A percentile compares a stretch with the other conserved stretches of the same genome.
Conservation (phyloP, 1,284 basidiomycete species). For the Farysia itapuensis region DNA sequence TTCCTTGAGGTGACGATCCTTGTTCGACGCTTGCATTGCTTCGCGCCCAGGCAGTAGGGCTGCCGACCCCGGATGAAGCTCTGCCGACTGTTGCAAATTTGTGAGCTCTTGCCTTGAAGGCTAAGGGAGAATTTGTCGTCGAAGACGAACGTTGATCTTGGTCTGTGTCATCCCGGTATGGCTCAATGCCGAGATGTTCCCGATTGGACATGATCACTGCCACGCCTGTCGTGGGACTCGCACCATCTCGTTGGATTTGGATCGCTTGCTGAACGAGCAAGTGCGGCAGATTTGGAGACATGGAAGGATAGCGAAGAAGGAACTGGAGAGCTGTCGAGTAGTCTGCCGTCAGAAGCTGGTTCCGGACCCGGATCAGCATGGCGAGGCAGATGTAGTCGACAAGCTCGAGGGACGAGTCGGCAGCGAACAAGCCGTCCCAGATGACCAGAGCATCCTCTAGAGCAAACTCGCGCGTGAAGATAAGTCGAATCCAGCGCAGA, state of each 20-base stretch:
- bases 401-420: conserved; percentile 36
- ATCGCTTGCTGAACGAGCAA: conserved; percentile 41
- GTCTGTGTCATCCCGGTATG: conserved; percentile 1
- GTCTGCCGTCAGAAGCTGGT: conserved; percentile 41
- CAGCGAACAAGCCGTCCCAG: conserved; percentile 53
- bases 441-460: conserved; percentile 37
- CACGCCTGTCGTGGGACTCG: conserved; percentile 34
- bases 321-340: conserved; percentile 40
- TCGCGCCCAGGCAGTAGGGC: conserved; percentile 15
- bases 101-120: background rate
- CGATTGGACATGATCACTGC: conserved; percentile 38
- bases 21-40: background rate
- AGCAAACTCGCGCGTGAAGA: conserved; percentile 51
- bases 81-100: conserved; percentile 33
- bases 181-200: conserved; percentile 27
- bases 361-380: conserved; percentile 52
- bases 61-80: background rate
- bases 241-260: conserved; percentile 10
- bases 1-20: background rate
- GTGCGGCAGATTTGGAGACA: conserved; percentile 9
- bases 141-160: background rate
- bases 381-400: conserved; percentile 53
- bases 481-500: conserved; percentile 53
- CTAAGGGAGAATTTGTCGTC: background rate
- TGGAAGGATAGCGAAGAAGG: conserved; percentile 40